Base-by-base conservation (phyloP, 2,329 filamentous ascomycete genomes). In the Fusarium sulawesiense region DNA sequence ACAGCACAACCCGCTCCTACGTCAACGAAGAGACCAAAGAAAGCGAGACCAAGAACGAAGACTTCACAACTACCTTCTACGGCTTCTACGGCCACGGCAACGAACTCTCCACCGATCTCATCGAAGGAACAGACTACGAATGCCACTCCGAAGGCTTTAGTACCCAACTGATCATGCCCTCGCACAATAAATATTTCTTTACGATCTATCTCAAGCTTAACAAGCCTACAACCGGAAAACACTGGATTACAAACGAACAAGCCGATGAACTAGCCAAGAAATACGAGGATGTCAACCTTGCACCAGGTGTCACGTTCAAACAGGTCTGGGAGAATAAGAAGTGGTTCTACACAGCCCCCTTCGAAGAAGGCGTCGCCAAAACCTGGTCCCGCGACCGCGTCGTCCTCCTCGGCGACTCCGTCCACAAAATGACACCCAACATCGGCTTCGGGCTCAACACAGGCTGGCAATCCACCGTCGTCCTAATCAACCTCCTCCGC, bases 351-450 rank as follows among this genome's bases (percentile, higher is more conserved):
- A 37, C 61, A 1, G 23, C 69, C 0, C 51, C 58, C 2, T 60
- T 68, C 1, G 69, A 71, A 56, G 70, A 73, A 27, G 70, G 70
- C 10, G 57, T 60, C 2, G 53, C 61, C 8, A 62, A 71, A 13
- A 59, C 56, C 1, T 73, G 70, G 67, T 68, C 60, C 32, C 53
- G 34, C 47, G 67, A 69, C 6, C 67, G 71, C 1, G 66, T 73
- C 1, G 67, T 73, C 14, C 56, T 73, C 1, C 34, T 71, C 0
- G 71, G 71, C 0, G 71, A 73, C 20, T 64, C 71, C 1, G 70
- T 58, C 0, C 71, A 73, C n/a, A 66, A 68, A 34, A 71, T 73
- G 63, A 73, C 71, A 0, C 71, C 71, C 0, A 73, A 73, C 9
- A 56, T 70, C 0, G 71, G 71, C 0, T 68, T 73, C 10, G 59